A percentile compares a stretch with the other conserved stretches of the same genome.
Evolutionary conservation across 345 rosid species (phyloP).

Genomic region (Balakata baccata): DNA sequence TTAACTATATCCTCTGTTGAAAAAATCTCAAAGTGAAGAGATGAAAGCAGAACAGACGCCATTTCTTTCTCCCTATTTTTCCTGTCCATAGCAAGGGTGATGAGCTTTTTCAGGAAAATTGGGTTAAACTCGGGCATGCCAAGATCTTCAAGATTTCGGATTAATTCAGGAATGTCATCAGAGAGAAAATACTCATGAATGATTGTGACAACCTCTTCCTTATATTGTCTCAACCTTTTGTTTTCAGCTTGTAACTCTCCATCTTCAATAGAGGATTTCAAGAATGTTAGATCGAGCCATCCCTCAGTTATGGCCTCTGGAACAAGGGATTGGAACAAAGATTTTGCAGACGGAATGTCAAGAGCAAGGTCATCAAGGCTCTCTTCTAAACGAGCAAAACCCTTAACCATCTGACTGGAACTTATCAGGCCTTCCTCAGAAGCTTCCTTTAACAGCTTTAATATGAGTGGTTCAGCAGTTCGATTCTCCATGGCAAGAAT

Average conservation of each 20-base stretch:
- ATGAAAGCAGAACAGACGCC: conserved; percentile 93
- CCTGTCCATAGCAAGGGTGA: conserved; percentile 93
- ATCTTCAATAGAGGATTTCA: conserved; percentile 39
- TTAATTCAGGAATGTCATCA: conserved; percentile 95
- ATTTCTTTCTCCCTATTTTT: conserved; percentile 98
- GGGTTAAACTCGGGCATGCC: conserved; percentile 72
- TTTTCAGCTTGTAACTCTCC: conserved; percentile 43
- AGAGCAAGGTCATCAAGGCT: conserved; percentile 95
- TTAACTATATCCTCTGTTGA: conserved; percentile 82
- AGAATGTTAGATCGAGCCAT: conserved; percentile 77
- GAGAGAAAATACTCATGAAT: conserved; percentile 96
- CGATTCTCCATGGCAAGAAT: conserved; percentile 80
- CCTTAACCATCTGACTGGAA: conserved; percentile 92
- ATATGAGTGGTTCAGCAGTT: conserved; percentile 56
- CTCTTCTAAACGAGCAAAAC: conserved; percentile 77
- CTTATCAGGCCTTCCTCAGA: conserved; percentile 93
- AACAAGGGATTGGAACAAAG: conserved; percentile 54
- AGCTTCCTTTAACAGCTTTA: conserved; percentile 81
- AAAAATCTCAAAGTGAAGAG: conserved; percentile 92
- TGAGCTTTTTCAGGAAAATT: conserved; percentile 77
- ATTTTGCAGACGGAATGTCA: conserved; percentile 82
- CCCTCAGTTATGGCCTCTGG: conserved; percentile 77
- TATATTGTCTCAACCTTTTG: conserved; percentile 55
- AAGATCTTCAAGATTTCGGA: conserved; percentile 81
- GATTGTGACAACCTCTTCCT: conserved; percentile 70